Percentiles rank a stretch among this genome's conserved stretches.
Evolutionary conservation across 257 asterid genomes (phyloP).

Genomic region (Nicotiana tabacum): DNA sequence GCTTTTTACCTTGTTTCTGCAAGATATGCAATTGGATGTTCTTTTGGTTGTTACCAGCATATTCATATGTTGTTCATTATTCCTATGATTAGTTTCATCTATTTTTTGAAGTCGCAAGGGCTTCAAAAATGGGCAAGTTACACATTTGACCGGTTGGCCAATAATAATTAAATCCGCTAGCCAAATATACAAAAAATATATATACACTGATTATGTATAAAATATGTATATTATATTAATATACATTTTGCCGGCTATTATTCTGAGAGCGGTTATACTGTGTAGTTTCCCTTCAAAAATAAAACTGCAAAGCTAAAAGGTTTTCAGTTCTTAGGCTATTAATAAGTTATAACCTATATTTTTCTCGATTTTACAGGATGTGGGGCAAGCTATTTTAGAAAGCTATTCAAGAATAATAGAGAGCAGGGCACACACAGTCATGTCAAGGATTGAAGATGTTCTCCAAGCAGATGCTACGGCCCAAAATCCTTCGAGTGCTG

Average conservation of each 20-base stretch:
- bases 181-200: no score
- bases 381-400: constrained; percentile 83
- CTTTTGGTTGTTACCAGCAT: background rate
- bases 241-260: no score
- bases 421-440: constrained; percentile 70
- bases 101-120: no score
- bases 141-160: no score
- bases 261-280: no score
- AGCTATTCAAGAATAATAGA: constrained; percentile 92
- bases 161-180: no score
- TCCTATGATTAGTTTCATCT: background rate
- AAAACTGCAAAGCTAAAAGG: background rate
- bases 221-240: no score
- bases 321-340: background rate
- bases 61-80: background rate
- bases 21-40: background rate
- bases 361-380: constrained; percentile 48
- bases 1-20: background rate
- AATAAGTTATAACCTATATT: background rate
- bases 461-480: constrained; percentile 61
- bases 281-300: no score
- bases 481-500: constrained; percentile 29
- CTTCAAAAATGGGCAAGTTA: no score
- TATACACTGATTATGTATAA: no score
- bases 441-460: constrained; percentile 83